Base-by-base conservation (phyloP, 2,329 filamentous ascomycete genomes). In the Huntiella omanensis region DNA sequence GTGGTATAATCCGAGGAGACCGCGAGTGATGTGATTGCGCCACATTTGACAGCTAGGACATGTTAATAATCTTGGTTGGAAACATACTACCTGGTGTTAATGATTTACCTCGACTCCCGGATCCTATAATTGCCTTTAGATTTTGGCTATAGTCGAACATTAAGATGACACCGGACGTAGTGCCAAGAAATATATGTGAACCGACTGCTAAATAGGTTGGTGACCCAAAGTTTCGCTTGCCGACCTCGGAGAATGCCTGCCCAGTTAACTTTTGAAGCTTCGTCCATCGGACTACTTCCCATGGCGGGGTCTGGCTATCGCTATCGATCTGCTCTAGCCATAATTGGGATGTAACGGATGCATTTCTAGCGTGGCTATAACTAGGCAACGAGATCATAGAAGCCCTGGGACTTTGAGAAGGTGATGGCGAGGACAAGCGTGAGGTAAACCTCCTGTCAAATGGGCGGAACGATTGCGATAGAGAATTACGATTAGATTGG, bases 61-160 rank as follows among this genome's bases (percentile, higher is more conserved):
- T 28, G 22, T 38, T 32, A 5, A 16, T 11, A 7, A 36, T 41
- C n/a, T 33, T 28, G 5, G 33, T 5, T 10, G 12, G 15, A 17
- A 16, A 15, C 11, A 35, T 6, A 13, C 4, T 16, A 11, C n/a
- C 7, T n/a, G 35, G 22, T 28, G 22, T 10, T 28, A 3, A 28
- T 16, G 33, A 36, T 68, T 54, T 62, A 83, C 83, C 82, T 70
- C 91, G 94, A 1, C 87, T 94, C 33, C 88, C 87, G 32, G 83
- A 82, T 2, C 91, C 91, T 52, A 98, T 85, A 49, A 96, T 93
- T 55, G 83, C 80, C 62, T 93, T 95, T 48, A 96, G 66, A 54
- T 83, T 91, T 62, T 98, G 91, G 59, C 92, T 85, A 61, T 95
- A 96, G 65, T 98, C 92, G 64, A 98, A 98, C 50, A 96, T 77